phyloP scores from a whole-genome alignment of 2,329 filamentous ascomycete species.

The Tympanopsis confertula region DNA sequence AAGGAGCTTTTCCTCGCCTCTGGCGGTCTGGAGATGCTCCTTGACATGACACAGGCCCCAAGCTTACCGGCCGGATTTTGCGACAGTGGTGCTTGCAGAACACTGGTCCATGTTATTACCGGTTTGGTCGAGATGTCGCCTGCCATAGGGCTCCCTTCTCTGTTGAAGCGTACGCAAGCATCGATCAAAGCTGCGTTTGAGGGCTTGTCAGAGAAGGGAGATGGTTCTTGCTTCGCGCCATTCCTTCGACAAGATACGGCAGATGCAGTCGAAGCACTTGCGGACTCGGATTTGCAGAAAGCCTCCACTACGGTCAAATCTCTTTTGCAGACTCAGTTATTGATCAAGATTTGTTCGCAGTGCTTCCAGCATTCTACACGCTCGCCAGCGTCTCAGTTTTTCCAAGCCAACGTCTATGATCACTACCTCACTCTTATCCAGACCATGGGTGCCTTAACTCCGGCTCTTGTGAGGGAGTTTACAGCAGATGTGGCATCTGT shows the following conservation, averaged over 20 bases:
- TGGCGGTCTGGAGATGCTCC: slow-evolving; percentile 70
- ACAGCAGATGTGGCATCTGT: slow-evolving; percentile 63
- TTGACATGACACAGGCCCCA: slow-evolving; percentile 74
- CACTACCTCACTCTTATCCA: slow-evolving; percentile 66
- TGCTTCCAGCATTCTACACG: slow-evolving; percentile 63
- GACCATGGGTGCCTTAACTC: slow-evolving; percentile 66
- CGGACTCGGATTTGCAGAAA: slow-evolving; percentile 32
- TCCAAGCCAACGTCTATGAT: slow-evolving; percentile 71
- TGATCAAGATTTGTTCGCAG: slow-evolving; percentile 64
- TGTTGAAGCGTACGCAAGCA: slow-evolving; percentile 63
- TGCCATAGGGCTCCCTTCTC: slow-evolving; percentile 68
- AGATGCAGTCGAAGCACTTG: slow-evolving; percentile 19
- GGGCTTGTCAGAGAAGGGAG: slow-evolving; percentile 43
- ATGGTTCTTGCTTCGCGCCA: slow-evolving; percentile 59
- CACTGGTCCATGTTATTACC: slow-evolving; percentile 63
- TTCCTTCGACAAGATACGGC: slow-evolving; percentile 36
- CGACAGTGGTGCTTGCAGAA: slow-evolving; percentile 54
- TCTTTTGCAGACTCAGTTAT: slow-evolving; percentile 63
- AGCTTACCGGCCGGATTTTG: slow-evolving; percentile 67
- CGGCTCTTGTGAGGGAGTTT: slow-evolving; percentile 75
- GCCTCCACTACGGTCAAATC: slow-evolving; percentile 74
- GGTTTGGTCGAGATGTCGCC: slow-evolving; percentile 71
- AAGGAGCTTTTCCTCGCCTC: slow-evolving; percentile 65
- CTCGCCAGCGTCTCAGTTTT: slow-evolving; percentile 54
- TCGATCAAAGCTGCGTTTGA: slow-evolving; percentile 55